Base-by-base conservation (phyloP, 768 basidiomycete species). In the Leccinum longicurvipes region DNA sequence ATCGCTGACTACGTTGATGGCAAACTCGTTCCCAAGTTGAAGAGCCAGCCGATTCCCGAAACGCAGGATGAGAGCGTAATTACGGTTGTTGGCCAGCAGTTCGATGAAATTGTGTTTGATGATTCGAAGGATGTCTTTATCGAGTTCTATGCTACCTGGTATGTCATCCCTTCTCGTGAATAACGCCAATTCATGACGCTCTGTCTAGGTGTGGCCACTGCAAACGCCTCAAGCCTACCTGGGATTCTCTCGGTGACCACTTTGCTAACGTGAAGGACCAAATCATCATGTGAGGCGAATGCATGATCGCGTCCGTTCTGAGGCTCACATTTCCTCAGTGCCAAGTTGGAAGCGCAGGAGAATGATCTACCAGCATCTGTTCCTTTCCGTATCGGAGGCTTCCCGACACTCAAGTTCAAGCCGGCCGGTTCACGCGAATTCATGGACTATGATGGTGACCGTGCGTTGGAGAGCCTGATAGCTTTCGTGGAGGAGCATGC, bases 141-240 rank as follows among this genome's bases (percentile, higher is more conserved):
- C 61, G 96, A 98, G 74, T 95, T 99, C 75, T 98, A 91, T 66
- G 97, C 97, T 47, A 84, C 93, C 48, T 99, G 97, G 97, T 95
- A 72, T 44, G 86, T 73, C 32, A 63, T 64, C 49, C 58, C 8
- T 25, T 55, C 9, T 28, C 46, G 28, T 27, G 34, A 10, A 41
- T 21, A 19, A 23, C 28, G 0, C 10, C 21, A 21, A 34, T n/a
- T 52, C 19, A 56, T 41, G 51, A 25, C 17, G 19, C 4, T 25
- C 11, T n/a, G 10, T 24, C 1, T 63, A 89, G 87, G 87, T 92
- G 91, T 67, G 90, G 91, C 44, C 93, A 94, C 82, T 95, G 93
- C 87, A 97, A 97, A 77, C 93, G 94, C 65, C 84, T 99, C 63
- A 91, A 89, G 72, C 96, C 97, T 12, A 91, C 77, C 39, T 99